Evolutionary conservation across 2,329 filamentous ascomycete species (phyloP), one percentile per base, ranked within the genome.

Genomic region (Mariannaea elegans): DNA sequence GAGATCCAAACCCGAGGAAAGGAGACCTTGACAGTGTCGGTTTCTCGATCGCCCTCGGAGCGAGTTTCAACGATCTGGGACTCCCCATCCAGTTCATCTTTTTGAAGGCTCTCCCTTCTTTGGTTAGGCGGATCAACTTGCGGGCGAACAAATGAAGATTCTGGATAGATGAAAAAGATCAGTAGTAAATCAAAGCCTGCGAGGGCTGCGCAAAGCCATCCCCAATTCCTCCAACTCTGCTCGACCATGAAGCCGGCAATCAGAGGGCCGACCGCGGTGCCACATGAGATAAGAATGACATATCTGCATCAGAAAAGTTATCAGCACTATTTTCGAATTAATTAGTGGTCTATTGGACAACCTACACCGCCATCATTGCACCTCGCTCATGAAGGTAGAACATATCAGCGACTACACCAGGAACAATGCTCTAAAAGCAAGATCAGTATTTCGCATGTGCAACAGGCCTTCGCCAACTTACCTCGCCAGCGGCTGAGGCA

Each of bases 361-460:
- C 50, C 9, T 45, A 53, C 39, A 53, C 41, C 2, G 50, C 19
- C 50, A 53, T 53, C 50, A 53, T 53, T 2, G 39, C 50, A 0
- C 50, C 50, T 24, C 50, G 39, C 24, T 53, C 50, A 16, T 53
- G 50, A 8, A 53, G 29, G n/a, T 45, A 53, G 14, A 53, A 53
- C 50, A 53, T 53, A 29, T 53, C 50, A 6, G 50, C 44, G 2
- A 53, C 31, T 9, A 53, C 50, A 2, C 50, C 50, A 2, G 50
- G 50, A 7, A 53, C 39, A 12, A 53, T 45, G 19, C 50, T 53
- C 50, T 53, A n/a, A 14, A 7, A 1, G 14, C 13, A 21, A 24
- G 32, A 5, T 31, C n/a, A 18, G 32, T n/a, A 36, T 12, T 5
- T 5, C 14, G 32, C 14, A n/a, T 10, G 16, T 8, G 16, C 14